Conservation (phyloP, 306 rosid genomes). For the Prunus mira region DNA sequence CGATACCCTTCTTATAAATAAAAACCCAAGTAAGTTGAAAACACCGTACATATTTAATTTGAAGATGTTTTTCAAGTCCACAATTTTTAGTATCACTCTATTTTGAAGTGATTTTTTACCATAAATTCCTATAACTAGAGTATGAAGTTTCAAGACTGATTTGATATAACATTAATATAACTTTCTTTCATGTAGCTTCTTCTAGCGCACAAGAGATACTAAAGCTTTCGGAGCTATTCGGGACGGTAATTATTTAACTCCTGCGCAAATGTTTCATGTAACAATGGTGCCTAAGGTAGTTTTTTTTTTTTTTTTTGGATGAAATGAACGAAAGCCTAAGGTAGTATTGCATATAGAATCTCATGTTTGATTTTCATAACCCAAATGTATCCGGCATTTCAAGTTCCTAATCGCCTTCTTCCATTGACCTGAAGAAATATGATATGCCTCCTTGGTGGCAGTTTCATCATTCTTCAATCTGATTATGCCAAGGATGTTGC, state of each 20-base stretch:
- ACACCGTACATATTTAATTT: not conserved
- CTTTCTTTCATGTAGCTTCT: slow-evolving; percentile 58
- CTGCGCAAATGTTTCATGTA: not conserved
- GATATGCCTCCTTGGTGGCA: not conserved
- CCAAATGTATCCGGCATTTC: too few species aligned
- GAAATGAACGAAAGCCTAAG: too few species aligned
- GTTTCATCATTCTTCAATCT: slow-evolving; percentile 6
- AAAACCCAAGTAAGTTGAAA: too few species aligned
- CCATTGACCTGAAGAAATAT: not conserved
- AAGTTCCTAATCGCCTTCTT: too few species aligned
- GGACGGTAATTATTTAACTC: slow-evolving; percentile 36
- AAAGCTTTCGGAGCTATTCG: slow-evolving; percentile 61
- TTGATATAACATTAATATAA: not conserved
- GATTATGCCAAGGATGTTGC: slow-evolving; percentile 42
- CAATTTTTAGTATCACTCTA: too few species aligned
- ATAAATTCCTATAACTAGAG: too few species aligned
- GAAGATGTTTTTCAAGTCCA: too few species aligned
- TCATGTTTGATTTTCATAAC: not conserved
- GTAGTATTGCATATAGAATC: too few species aligned
- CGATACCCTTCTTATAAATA: too few species aligned
- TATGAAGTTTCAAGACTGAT: not conserved
- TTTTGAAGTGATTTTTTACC: too few species aligned
- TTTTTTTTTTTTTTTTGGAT: too few species aligned
- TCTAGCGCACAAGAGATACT: slow-evolving; percentile 86
- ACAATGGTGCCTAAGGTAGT: not conserved